phyloP scores from a whole-genome alignment of 2,329 filamentous ascomycete genomes.

The Hymenoscyphus scutula region DNA sequence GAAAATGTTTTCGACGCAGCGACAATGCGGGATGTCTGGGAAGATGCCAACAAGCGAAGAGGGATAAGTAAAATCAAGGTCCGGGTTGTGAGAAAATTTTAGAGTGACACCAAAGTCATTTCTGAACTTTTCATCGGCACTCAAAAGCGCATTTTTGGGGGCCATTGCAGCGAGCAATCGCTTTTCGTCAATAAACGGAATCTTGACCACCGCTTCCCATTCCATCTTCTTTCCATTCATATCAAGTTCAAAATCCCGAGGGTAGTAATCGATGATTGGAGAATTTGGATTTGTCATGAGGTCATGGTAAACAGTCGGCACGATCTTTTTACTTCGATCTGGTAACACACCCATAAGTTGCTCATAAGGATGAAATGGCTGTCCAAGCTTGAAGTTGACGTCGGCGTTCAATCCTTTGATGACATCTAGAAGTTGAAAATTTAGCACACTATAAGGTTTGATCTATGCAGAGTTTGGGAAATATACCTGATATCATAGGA shows the following conservation, averaged over 20 bases:
- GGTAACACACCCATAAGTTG: constrained; percentile 98
- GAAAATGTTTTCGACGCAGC: constrained; percentile 93
- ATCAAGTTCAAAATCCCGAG: constrained; percentile 92
- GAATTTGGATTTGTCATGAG: constrained; percentile 90
- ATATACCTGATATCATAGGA: constrained; percentile 82
- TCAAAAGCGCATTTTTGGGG: constrained; percentile 75
- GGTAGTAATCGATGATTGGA: constrained; percentile 97
- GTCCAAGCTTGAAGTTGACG: constrained; percentile 88
- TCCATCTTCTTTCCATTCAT: constrained; percentile 99
- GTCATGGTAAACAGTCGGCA: constrained; percentile 80
- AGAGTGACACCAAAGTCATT: constrained; percentile 91
- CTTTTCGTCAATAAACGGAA: constrained; percentile 95
- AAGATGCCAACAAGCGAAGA: constrained; percentile 88
- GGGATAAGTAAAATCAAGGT: constrained; percentile 77
- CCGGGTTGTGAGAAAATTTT: constrained; percentile 84
- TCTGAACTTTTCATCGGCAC: constrained; percentile 72
- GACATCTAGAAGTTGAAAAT: constrained; percentile 58
- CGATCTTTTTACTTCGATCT: constrained; percentile 95
- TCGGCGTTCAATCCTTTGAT: constrained; percentile 82
- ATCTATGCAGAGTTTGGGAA: not conserved
- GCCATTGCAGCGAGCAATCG: constrained; percentile 82
- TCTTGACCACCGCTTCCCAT: constrained; percentile 98
- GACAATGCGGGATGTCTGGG: constrained; percentile 81
- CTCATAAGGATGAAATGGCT: constrained; percentile 92
- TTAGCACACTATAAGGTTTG: not conserved